phyloP scores from a whole-genome alignment of 78 protist species.

The Guillardia theta region DNA sequence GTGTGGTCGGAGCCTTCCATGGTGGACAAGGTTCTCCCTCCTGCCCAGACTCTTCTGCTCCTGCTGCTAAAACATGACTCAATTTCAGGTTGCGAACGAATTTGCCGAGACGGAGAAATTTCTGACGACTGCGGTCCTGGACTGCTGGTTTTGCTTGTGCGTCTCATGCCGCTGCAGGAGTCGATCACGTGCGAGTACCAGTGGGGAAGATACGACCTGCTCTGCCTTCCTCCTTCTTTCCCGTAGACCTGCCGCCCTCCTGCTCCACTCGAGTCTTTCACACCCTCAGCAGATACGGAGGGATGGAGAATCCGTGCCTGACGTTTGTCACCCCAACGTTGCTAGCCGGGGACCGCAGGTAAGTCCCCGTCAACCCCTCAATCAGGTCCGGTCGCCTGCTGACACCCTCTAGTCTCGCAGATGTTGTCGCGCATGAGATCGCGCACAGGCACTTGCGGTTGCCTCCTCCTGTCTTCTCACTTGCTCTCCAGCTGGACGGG shows the following conservation, averaged over 20 bases:
- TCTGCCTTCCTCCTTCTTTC: conserved; percentile 52
- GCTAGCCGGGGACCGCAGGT: conserved; percentile 43
- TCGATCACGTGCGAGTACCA: conserved; percentile 19
- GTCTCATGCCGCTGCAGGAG: too few species aligned
- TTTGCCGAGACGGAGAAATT: conserved; percentile 47
- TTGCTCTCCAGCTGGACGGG: conserved; percentile 47
- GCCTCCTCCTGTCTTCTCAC: too few species aligned
- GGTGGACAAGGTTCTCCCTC: not conserved
- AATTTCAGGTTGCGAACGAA: conserved; percentile 23
- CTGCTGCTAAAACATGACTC: not conserved
- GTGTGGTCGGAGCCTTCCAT: not conserved
- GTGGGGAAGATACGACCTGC: conserved; percentile 49
- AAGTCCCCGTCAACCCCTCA: not conserved
- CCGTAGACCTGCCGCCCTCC: not conserved
- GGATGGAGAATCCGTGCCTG: conserved; percentile 61
- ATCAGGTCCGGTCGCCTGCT: conserved; percentile 35
- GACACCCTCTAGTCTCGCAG: too few species aligned
- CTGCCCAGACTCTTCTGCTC: not conserved
- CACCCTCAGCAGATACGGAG: not conserved
- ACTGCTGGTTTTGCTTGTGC: too few species aligned
- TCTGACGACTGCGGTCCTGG: conserved; percentile 39
- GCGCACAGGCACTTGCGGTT: too few species aligned
- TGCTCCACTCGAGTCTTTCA: not conserved
- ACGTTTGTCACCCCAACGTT: conserved; percentile 69
- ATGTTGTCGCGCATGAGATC: conserved; percentile 45